phyloP scores from a whole-genome alignment of 106 monocot species.

The Chionographis japonica region DNA sequence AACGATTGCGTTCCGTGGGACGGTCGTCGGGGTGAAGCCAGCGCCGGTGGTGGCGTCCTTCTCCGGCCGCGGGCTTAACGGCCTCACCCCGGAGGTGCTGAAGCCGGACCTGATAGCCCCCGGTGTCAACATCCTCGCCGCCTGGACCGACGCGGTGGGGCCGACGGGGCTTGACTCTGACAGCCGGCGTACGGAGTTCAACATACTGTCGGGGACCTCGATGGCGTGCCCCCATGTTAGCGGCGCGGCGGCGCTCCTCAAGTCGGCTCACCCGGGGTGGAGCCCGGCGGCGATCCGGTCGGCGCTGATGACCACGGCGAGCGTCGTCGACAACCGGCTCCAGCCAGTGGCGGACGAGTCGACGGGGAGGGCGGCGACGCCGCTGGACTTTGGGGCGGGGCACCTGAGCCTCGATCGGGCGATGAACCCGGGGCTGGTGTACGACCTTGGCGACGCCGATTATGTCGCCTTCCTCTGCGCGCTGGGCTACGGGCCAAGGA shows the following conservation, averaged over 20 bases:
- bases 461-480: slow-evolving; percentile 84
- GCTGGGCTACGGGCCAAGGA: slow-evolving; percentile 57
- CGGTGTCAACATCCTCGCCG: slow-evolving; percentile 91
- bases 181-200: slow-evolving; percentile 80
- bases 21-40: slow-evolving; percentile 77
- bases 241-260: slow-evolving; percentile 89
- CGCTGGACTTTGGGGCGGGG: slow-evolving; percentile 74
- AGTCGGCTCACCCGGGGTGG: slow-evolving; percentile 83
- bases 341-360: slow-evolving; percentile 64
- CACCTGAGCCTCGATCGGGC: slow-evolving; percentile 60
- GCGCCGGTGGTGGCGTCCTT: slow-evolving; percentile 93
- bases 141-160: slow-evolving; percentile 87
- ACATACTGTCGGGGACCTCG: slow-evolving; percentile 92
- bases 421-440: slow-evolving; percentile 88
- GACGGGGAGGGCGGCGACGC: slow-evolving; percentile 47
- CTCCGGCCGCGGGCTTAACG: slow-evolving; percentile 91
- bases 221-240: slow-evolving; percentile 94
- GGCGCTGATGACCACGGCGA: slow-evolving; percentile 90
- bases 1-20: slow-evolving; percentile 64
- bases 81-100: slow-evolving; percentile 63
- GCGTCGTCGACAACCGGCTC: slow-evolving; percentile 49
- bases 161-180: slow-evolving; percentile 79
- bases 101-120: slow-evolving; percentile 96
- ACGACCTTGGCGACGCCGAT: slow-evolving; percentile 60
- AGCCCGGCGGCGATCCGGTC: slow-evolving; percentile 82